Conservation (phyloP, 176 grass and related monocot species). For the Juncus effusus region DNA sequence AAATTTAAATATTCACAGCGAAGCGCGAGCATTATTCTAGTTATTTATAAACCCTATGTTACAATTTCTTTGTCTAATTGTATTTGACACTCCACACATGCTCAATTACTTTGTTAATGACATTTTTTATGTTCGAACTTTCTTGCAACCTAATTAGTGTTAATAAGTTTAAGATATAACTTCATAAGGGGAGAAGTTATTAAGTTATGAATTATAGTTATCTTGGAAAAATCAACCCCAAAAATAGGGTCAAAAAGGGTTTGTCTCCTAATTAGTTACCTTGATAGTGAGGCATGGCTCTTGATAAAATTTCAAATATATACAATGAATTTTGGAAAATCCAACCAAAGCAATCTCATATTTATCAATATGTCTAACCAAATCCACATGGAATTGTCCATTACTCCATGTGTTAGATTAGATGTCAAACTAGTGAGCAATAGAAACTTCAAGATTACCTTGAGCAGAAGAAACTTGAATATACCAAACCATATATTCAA, state of each 20-base stretch:
- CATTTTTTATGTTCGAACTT: too few relatives aligned
- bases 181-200: background rate
- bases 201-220: background rate
- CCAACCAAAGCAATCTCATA: slow-evolving; percentile 13
- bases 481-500: too few relatives aligned
- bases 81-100: too few relatives aligned
- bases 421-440: too few relatives aligned
- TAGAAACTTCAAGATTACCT: too few relatives aligned
- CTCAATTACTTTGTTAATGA: too few relatives aligned
- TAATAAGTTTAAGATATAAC: background rate
- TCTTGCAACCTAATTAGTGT: background rate
- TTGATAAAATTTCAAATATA: background rate
- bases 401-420: background rate
- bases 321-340: slow-evolving; percentile 19
- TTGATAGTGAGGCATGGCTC: background rate
- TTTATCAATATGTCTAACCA: background rate
- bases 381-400: background rate
- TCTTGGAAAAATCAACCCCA: background rate
- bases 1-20: too few relatives aligned
- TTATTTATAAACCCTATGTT: slow-evolving; percentile 5
- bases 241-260: background rate
- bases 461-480: too few relatives aligned
- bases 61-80: background rate
- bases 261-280: slow-evolving; percentile 13
- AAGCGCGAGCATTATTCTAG: too few relatives aligned